Evolutionary conservation across 2,329 filamentous ascomycete species (phyloP), one percentile per base, ranked within the genome.

Genomic region (Penicillium sp.): DNA sequence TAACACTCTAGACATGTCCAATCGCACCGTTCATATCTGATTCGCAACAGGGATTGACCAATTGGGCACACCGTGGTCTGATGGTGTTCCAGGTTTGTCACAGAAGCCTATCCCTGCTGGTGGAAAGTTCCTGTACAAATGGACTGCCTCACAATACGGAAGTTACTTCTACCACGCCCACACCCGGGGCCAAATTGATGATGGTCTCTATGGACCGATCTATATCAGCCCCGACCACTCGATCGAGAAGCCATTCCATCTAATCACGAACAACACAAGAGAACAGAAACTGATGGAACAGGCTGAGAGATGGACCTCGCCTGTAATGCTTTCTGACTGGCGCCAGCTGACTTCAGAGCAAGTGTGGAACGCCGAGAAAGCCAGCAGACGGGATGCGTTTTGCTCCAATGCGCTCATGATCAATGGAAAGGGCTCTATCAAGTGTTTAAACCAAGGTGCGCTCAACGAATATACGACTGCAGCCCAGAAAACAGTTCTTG

Each of bases 91-190:
- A 2, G 81, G 81, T 6, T 64, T 84, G 2, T 75, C 76, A 2
- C 81, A 85, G 56, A 71, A 69, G 4, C 69, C 75, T 10, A 82
- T 85, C 52, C 60, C 68, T 8, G 76, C 81, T 0, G 77, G 77
- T 3, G 61, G 62, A 6, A 72, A 61, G 34, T 84, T 79, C 59
- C 70, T 70, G 1, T 80, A 84, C 60, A 70, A 70, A 33, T 85
- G 79, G 68, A 73, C 70, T 28, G 80, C 81, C 0, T 74, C 72
- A 0, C 77, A 81, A 53, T 76, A 79, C 57, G 83, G 83, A 18
- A 79, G 74, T 51, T 82, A 80, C 68, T 85, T 80, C 75, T 85
- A 85, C 58, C 82, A 85, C 65, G 76, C 80, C 0, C 82, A 85
- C 59, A 71, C 72, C 18, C 68, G 70, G 1, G 74, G 75, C 2